phyloP scores from a whole-genome alignment of 345 rosid genomes.

The Aquilaria malaccensis region DNA sequence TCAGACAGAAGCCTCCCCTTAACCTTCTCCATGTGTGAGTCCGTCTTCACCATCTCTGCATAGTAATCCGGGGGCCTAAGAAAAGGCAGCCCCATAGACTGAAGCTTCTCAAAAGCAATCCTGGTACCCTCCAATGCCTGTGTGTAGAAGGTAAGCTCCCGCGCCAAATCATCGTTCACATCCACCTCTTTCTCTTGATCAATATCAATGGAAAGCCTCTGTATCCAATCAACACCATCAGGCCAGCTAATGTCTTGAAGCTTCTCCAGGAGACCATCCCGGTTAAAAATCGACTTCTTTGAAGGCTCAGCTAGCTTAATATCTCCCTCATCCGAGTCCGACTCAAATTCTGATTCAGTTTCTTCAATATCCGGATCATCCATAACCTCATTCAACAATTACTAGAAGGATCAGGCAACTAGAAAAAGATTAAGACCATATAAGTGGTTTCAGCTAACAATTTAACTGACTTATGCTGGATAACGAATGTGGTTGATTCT shows the following conservation, averaged over 20 bases:
- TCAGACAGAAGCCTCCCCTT: conserved; percentile 63
- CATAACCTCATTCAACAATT: conserved; percentile 24
- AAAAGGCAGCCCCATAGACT: conserved; percentile 52
- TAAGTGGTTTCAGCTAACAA: too few relatives aligned
- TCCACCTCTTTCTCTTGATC: conserved; percentile 70
- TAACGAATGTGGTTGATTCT: too few relatives aligned
- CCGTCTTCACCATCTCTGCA: conserved; percentile 86
- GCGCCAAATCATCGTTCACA: conserved; percentile 75
- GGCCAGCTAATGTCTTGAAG: conserved; percentile 87
- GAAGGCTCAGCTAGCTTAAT: conserved; percentile 53
- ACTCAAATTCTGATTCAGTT: conserved; percentile 37
- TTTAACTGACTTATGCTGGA: too few relatives aligned
- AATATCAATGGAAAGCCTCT: conserved; percentile 52
- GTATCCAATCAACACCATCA: conserved; percentile 54
- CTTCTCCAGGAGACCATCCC: conserved; percentile 63
- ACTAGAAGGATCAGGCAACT: too few relatives aligned
- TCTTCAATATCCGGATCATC: conserved; percentile 28
- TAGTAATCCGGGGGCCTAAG: conserved; percentile 80
- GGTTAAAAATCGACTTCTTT: conserved; percentile 46
- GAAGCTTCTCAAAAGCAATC: conserved; percentile 52
- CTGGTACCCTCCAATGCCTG: conserved; percentile 78
- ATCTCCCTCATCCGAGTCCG: conserved; percentile 57
- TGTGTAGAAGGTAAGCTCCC: conserved; percentile 70
- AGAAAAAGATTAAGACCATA: too few relatives aligned
- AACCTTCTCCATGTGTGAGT: conserved; percentile 77